Conservation (phyloP, 257 asterid species). For the Solanum etuberosum region DNA sequence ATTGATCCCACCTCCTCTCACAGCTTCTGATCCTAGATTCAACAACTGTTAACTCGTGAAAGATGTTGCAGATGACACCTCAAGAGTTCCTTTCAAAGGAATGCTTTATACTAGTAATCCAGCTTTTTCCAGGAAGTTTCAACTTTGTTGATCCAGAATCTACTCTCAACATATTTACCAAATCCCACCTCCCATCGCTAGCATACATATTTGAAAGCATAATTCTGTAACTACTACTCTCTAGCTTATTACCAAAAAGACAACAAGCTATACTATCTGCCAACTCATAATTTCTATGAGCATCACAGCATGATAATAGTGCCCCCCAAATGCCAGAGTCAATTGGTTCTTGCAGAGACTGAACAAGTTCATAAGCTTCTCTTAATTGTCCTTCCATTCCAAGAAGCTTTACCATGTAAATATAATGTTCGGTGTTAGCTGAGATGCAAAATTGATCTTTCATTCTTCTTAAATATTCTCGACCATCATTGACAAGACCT, state of each 20-base stretch:
- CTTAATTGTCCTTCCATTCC: slow-evolving; percentile 63
- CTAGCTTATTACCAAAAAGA: slow-evolving; percentile 17
- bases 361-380: slow-evolving; percentile 53
- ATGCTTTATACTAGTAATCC: slow-evolving; percentile 29
- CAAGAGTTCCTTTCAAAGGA: background rate
- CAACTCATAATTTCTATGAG: slow-evolving; percentile 33
- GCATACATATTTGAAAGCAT: slow-evolving; percentile 72
- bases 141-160: slow-evolving; percentile 15
- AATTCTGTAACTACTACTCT: slow-evolving; percentile 32
- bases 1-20: background rate
- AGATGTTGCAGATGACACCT: background rate
- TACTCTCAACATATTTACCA: slow-evolving; percentile 48
- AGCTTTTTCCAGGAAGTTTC: slow-evolving; percentile 55
- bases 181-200: slow-evolving; percentile 61
- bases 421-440: slow-evolving; percentile 52
- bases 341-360: slow-evolving; percentile 32
- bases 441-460: slow-evolving; percentile 30
- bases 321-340: slow-evolving; percentile 71
- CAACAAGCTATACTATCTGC: slow-evolving; percentile 29
- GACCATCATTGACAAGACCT: slow-evolving; percentile 52
- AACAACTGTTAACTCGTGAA: background rate
- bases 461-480: slow-evolving; percentile 43
- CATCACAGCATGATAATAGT: slow-evolving; percentile 58
- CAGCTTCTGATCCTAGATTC: background rate
- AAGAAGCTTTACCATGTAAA: slow-evolving; percentile 77